Evolutionary conservation across 2,329 filamentous ascomycete species (phyloP).

Genomic region (Botrytis galanthina): DNA sequence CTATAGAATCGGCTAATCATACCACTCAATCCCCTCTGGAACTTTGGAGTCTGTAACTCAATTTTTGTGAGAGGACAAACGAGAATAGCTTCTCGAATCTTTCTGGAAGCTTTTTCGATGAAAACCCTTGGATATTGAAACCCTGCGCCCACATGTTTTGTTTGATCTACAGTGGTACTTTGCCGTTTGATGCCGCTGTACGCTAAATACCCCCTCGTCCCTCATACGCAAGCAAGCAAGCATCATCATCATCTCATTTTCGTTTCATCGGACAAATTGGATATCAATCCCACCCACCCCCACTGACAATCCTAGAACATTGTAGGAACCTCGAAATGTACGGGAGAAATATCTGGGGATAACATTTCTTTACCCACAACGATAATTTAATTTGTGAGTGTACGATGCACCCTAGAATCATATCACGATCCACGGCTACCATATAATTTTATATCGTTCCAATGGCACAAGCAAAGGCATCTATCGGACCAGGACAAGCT

Average conservation of each 20-base stretch:
- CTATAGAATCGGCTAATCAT: neutral
- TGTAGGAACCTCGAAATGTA: neutral
- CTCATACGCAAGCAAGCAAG: neutral
- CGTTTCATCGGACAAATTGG: neutral
- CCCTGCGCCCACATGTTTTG: constrained; percentile 13
- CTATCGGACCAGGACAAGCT: neutral
- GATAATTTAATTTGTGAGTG: neutral
- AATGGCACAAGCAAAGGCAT: neutral
- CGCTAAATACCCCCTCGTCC: neutral
- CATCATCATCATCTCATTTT: neutral
- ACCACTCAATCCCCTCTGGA: neutral
- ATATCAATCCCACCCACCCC: neutral
- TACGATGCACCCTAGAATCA: neutral
- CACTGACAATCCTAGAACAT: neutral
- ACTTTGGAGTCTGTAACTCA: neutral
- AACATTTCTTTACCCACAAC: neutral
- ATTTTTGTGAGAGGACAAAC: neutral
- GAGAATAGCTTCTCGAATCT: constrained; percentile 9
- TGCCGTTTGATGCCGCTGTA: constrained; percentile 4
- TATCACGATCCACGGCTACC: neutral
- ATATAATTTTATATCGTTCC: neutral
- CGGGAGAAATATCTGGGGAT: constrained; percentile 1
- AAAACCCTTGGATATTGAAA: constrained; percentile 8
- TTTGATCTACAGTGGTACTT: constrained; percentile 14
- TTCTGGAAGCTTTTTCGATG: constrained; percentile 10